Evolutionary conservation across 768 basidiomycete genomes (phyloP), one percentile per base, ranked within the genome.

Genomic region (Agaricus sinodeliciosus): DNA sequence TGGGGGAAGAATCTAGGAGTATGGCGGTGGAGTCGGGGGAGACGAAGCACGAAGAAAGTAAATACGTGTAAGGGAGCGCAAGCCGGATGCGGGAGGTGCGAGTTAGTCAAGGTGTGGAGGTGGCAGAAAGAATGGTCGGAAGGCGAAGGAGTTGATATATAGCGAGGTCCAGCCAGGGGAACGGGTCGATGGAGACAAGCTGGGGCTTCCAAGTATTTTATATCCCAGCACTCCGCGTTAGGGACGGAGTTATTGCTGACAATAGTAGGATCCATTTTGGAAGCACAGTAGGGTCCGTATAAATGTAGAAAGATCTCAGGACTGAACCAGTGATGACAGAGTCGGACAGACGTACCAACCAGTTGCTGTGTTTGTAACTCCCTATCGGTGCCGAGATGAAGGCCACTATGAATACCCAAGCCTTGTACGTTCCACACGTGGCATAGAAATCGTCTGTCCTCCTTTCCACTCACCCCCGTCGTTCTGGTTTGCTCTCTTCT

Each of bases 191-290:
- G 31, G 15, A 54, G 52, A 58, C 55, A 59, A 58, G 59, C 51
- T 56, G 57, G 40, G 42, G 18, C 54, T 37, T 49, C 22, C 22
- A 47, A 56, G 49, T 60, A 60, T 62, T 65, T 61, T 65, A 64
- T 65, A 67, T 49, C 58, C 57, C 59, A 58, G 60, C 51, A 56
- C 59, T 60, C 56, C 59, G 49, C 57, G 53, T 52, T 62, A 60
- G 58, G 65, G 57, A 62, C 57, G 55, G 53, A 59, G 58, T 56
- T 53, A 55, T 62, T 28, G 25, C n/a, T n/a, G n/a, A n/a, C n/a
- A n/a, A n/a, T n/a, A n/a, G n/a, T 63, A 62, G 64, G 62, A 63
- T 64, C 59, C 63, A 63, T 64, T 63, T 68, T 66, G 59, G 65
- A 62, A 63, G 61, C 63, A 63, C 62, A 59, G 63, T 58, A 60